Evolutionary conservation across 2,329 filamentous ascomycete species (phyloP), one percentile per base, ranked within the genome.

Genomic region (Alternaria atra): DNA sequence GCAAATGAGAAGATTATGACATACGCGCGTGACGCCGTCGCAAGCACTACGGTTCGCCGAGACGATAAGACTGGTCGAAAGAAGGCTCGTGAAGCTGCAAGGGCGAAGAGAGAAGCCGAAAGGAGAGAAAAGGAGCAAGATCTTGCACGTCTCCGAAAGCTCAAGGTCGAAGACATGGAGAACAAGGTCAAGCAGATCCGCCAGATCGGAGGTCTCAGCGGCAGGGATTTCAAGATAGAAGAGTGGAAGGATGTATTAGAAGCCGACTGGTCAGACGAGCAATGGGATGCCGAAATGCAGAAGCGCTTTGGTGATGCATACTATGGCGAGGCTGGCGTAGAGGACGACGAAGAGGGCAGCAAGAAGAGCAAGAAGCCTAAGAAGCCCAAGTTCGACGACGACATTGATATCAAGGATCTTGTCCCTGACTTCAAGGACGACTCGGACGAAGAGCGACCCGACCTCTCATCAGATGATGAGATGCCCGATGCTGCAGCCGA

Each of bases 341-440:
- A 62, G 1, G 76, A 73, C 10, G 75, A 72, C 2, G 74, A 72
- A 3, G 84, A 79, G 7, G 81, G 30, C 4, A 58, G 74, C 51
- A 69, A 62, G 23, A 61, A 61, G 54, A 34, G 54, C 58, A 89
- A 87, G 74, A 88, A 87, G 67, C 80, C 86, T 9, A 93, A 92
- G 84, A 97, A 97, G 81, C 93, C 92, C 9, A 91, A 89, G 64
- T 99, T 94, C 91, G 92, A 97, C 71, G 93, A 98, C 73, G 95
- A 99, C 76, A 97, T 99, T 71, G 94, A 98, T 75, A 98, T 99
- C 81, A 93, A 91, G 63, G 94, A 97, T 77, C 85, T 97, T 52
- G 83, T 97, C 29, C 93, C 93, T 1, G 92, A 97, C 63, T 97
- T 96, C 74, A 88, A 92, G 20, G 91, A 92, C 27, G 87, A 84